Base-by-base conservation (phyloP, 768 basidiomycete species). In the Pisolithus orientalis region DNA sequence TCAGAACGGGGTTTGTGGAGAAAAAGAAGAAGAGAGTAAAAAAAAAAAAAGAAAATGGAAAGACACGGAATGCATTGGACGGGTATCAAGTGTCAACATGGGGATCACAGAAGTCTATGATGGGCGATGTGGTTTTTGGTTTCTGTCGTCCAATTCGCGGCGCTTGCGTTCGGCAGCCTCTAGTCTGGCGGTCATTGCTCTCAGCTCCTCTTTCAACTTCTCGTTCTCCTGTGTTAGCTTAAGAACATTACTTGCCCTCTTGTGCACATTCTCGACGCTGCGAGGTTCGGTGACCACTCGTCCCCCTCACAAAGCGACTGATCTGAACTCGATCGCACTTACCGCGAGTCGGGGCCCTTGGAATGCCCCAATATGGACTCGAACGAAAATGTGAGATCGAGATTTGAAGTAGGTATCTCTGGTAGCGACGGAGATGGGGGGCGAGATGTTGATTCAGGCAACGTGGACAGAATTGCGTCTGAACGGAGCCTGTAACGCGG, bases 211-310 rank as follows among this genome's bases (percentile, higher is more conserved):
- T 68, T 85, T 83, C 54, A 91, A 72, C 66, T 83, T 85, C 66
- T 87, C 84, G 65, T 90, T 85, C 74, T 91, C 88, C 70, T 85
- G 76, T 21, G 84, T 76, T 34, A 91, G 74, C 62, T 85, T 87
- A 62, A 87, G 65, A 53, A 90, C 85, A 66, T 85, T 89, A 60
- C 84, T 86, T 39, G 81, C 83, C 55, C 88, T 82, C 69, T 89
- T 90, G 64, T 86, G 73, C 57, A 78, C 65, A 52, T 66, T 68
- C 56, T 72, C 67, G 31, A 25, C 56, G 44, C 67, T 69, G 57
- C 49, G 52, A 47, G 38, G 45, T 51, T 64, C 59, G 60, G 62
- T 70, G 64, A 70, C 59, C 60, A 60, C 65, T 65, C 54, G 68
- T 60, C 57, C 60, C 65, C 57, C 51, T 52, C 34, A 34, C 13